Evolutionary conservation across 768 basidiomycete species (phyloP), one percentile per base, ranked within the genome.

Genomic region (Ephemerocybe angulata): DNA sequence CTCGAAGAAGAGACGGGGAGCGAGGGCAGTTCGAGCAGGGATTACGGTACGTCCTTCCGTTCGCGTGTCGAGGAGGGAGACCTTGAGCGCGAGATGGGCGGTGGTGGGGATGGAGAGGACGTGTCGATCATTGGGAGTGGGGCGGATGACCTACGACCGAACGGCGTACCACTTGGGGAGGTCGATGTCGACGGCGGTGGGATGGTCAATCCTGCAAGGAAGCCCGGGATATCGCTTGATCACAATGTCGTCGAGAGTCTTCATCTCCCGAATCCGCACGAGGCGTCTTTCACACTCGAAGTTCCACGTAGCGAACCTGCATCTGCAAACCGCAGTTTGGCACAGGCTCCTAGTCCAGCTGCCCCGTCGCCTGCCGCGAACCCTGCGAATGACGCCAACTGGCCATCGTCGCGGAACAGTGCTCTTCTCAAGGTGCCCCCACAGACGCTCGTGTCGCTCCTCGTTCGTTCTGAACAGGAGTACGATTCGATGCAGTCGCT

Each of bases 391-490:
- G 42, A 44, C 42, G 17, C 27, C 27, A 48, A 48, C 30, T 49
- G 48, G 47, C 54, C 47, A 10, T 29, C 54, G 1, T 49, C 54
- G 12, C 5, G 54, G 30, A 33, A 33, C 11, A 35, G 29, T 12
- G 54, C 54, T 7, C 27, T 55, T 5, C 8, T 41, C 25, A 1
- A n/a, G 10, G 38, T 55, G 17, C 47, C 54, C 3, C n/a, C 22
- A 11, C 27, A 50, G 13, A 29, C 27, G 37, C 48, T 55, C 27
- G 38, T 50, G 1, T 38, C 41, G 37, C 21, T 55, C n/a, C 42
- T 55, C 28, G 10, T 28, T 2, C 21, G 40, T 8, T 37, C 54
- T 19, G 54, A 55, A 38, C 33, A 27, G 35, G 54, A 55, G 24
- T n/a, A 7, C 13, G 47, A 40, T 3, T 24, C 13, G 11, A 50